Evolutionary conservation across 208 protist genomes (phyloP).

Genomic region (Angomonas ambiguus): DNA sequence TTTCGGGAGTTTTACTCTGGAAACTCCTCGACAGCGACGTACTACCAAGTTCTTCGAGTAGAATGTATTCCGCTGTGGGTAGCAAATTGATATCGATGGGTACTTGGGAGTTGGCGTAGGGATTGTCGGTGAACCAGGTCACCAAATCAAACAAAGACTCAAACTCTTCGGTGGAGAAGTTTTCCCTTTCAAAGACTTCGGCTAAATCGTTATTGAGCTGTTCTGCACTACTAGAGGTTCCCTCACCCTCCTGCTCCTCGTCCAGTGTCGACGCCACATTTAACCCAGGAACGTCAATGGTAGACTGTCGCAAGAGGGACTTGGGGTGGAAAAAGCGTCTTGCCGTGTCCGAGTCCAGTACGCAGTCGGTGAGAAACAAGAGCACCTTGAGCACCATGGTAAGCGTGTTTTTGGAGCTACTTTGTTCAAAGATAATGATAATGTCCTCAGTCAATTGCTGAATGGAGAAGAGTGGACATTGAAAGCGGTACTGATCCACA

Average conservation of each 20-base stretch:
- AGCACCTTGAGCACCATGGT: slow-evolving; percentile 56
- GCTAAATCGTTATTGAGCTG: slow-evolving; percentile 11
- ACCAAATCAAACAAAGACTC: slow-evolving; percentile 69
- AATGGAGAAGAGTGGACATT: slow-evolving; percentile 67
- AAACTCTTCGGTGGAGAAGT: slow-evolving; percentile 63
- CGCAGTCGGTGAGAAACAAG: slow-evolving; percentile 68
- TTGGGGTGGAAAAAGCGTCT: slow-evolving; percentile 60
- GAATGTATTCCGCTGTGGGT: slow-evolving; percentile 1
- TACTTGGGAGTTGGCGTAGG: slow-evolving; percentile 66
- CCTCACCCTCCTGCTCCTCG: not conserved
- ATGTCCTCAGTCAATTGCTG: slow-evolving; percentile 76
- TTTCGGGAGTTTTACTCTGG: not conserved
- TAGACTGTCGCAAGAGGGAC: slow-evolving; percentile 52
- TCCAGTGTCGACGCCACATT: slow-evolving; percentile 11
- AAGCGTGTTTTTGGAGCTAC: slow-evolving; percentile 49
- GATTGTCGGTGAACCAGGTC: slow-evolving; percentile 76
- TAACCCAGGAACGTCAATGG: slow-evolving; percentile 32
- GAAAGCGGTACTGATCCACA: slow-evolving; percentile 17
- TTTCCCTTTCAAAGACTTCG: slow-evolving; percentile 27
- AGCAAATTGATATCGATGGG: slow-evolving; percentile 27
- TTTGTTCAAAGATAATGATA: slow-evolving; percentile 76
- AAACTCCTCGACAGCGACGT: not conserved
- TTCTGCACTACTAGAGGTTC: not conserved
- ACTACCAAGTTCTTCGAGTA: slow-evolving; percentile 3
- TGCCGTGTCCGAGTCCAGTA: slow-evolving; percentile 65